Evolutionary conservation across 441 rosid genomes (phyloP).

Genomic region (Dalechampia spathulata): DNA sequence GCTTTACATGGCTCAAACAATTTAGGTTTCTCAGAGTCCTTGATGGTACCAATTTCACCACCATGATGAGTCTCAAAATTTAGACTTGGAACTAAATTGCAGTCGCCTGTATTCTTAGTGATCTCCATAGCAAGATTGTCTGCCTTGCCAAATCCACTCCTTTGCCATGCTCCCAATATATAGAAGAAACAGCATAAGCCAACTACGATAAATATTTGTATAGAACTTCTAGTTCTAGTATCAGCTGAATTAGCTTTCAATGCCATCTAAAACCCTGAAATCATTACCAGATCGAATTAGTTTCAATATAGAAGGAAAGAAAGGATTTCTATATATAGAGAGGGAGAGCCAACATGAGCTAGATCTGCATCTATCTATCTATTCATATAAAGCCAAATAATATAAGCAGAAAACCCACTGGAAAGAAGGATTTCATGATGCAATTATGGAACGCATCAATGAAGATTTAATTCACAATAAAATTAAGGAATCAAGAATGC

Average conservation of each 20-base stretch:
- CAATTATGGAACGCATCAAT: neutral
- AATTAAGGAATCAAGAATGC: too few relatives aligned
- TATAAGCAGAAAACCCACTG: too few relatives aligned
- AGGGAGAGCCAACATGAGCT: neutral
- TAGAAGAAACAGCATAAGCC: slow-evolving; percentile 91
- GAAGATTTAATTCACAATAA: too few relatives aligned
- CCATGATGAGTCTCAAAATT: slow-evolving; percentile 94
- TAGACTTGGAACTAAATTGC: slow-evolving; percentile 64
- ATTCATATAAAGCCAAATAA: neutral
- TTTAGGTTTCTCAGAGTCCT: slow-evolving; percentile 48
- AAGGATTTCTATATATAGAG: too few relatives aligned
- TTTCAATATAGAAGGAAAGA: neutral
- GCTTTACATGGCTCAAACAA: slow-evolving; percentile 57
- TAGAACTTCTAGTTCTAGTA: slow-evolving; percentile 72
- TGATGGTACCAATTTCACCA: slow-evolving; percentile 35
- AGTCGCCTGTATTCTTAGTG: slow-evolving; percentile 71
- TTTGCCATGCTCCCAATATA: slow-evolving; percentile 93
- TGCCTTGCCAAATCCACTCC: slow-evolving; percentile 97
- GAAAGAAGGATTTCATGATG: too few relatives aligned
- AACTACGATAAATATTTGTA: slow-evolving; percentile 69
- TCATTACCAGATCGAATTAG: neutral
- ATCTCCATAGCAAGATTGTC: slow-evolving; percentile 88
- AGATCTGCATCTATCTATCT: too few relatives aligned
- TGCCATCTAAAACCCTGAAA: slow-evolving; percentile 54
- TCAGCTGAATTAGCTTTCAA: slow-evolving; percentile 58